Percentiles rank a stretch among this genome's conserved stretches.
These are phyloP conservation scores for Gloeophyllum trabeum DNA, from an alignment of 768 basidiomycete genomes.

Conservation along the genomic window DNA sequence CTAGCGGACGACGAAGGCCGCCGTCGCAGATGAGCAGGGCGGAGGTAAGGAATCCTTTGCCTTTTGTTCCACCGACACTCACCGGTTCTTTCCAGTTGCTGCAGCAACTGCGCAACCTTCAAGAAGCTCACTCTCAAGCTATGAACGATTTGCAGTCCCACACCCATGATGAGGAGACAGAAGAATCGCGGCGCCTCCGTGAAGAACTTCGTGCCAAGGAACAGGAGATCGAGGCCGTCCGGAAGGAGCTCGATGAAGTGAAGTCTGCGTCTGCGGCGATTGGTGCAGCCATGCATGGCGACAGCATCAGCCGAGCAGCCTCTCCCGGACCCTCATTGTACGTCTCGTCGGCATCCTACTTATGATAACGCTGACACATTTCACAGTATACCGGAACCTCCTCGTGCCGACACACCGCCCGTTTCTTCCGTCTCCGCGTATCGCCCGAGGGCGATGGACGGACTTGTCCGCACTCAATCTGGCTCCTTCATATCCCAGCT, in stretches of 20 bases:
- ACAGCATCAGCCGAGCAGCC: too few relatives aligned
- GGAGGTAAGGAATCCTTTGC: slow-evolving; percentile 20
- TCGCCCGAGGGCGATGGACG: too few relatives aligned
- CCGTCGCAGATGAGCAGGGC: slow-evolving; percentile 27
- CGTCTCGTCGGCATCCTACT: too few relatives aligned
- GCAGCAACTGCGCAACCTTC: not conserved
- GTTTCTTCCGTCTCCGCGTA: too few relatives aligned
- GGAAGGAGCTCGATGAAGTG: slow-evolving; percentile 8
- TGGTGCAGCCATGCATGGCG: too few relatives aligned
- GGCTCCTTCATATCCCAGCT: slow-evolving; percentile 34
- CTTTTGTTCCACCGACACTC: not conserved
- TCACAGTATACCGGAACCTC: too few relatives aligned
- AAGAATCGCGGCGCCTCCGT: slow-evolving; percentile 17
- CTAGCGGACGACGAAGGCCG: slow-evolving; percentile 3
- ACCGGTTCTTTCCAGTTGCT: not conserved
- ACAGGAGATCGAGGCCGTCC: slow-evolving; percentile 17
- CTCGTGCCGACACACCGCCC: too few relatives aligned
- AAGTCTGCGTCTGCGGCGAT: too few relatives aligned
- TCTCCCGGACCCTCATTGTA: too few relatives aligned
- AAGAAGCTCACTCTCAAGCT: not conserved
- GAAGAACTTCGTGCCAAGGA: slow-evolving; percentile 15
- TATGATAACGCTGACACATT: too few relatives aligned
- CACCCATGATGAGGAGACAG: slow-evolving; percentile 8
- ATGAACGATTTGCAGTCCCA: not conserved
- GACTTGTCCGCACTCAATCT: slow-evolving; percentile 29